phyloP scores from a whole-genome alignment of 208 protist species.

The Porcisia deanei region DNA sequence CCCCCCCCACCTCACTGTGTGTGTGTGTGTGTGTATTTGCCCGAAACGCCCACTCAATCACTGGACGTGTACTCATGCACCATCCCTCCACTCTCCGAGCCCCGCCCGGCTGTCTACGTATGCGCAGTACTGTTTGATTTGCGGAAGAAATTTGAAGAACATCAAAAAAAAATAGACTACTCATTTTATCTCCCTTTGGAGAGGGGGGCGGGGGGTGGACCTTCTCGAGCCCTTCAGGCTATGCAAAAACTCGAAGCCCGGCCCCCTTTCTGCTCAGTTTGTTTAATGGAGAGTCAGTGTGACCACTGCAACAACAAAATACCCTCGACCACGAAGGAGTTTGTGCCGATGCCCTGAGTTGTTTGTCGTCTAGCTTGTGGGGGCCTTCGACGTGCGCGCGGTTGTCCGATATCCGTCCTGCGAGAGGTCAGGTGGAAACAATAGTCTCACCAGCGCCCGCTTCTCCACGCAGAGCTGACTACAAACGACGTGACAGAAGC shows the following conservation, averaged over 20 bases:
- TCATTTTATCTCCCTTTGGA: neutral
- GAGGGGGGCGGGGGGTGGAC: neutral
- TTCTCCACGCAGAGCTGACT: neutral
- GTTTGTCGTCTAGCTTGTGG: neutral
- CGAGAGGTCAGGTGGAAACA: neutral
- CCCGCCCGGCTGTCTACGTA: neutral
- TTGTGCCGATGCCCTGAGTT: neutral
- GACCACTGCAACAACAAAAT: neutral
- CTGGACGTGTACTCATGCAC: neutral
- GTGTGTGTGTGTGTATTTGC: neutral
- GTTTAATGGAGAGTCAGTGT: neutral
- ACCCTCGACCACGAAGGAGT: neutral
- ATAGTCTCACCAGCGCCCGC: neutral
- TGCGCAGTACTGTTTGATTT: neutral
- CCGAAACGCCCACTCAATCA: constrained; percentile 2
- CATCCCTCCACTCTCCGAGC: too few species aligned
- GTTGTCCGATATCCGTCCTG: neutral
- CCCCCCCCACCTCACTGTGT: neutral
- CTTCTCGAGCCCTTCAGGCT: neutral
- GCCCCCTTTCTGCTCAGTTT: neutral
- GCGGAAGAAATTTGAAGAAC: neutral
- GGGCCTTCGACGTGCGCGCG: neutral
- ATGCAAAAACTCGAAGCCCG: neutral
- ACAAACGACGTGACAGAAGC: neutral
- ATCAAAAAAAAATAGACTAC: neutral